Evolutionary conservation across 495 filamentous ascomycete genomes (phyloP), one percentile per base, ranked within the genome.

Genomic region (Friedmanniomyces simplex): DNA sequence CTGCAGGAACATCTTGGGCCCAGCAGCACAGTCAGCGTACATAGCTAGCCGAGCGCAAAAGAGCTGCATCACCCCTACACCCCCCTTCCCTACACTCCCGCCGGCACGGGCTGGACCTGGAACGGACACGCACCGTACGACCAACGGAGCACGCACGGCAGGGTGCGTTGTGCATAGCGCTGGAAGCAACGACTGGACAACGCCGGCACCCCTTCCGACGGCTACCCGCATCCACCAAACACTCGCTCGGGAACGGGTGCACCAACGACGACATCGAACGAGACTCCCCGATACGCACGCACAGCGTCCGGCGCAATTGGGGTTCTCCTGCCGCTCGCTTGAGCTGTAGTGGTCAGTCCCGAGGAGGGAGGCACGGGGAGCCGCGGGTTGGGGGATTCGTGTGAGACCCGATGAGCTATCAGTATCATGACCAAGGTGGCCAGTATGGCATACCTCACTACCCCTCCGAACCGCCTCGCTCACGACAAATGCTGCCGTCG

Each of bases 391-490:
- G 14, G 2, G 18, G 39, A 5, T 16, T 20, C 39, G 18, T 16
- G 4, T 43, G 25, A 34, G 16, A 18, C 25, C 25, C 34, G 20
- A 54, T 54, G 51, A 25, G 10, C 26, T 43, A 54, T 26, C 51
- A 24, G 37, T 30, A 54, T 54, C n/a, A 54, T 41, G 51, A 54
- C 51, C n/a, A 54, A n/a, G 50, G 50, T 37, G 34, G 18, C 20
- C 26, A 4, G 2, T 54, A 54, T 54, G 51, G 51, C 36, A 54
- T 54, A 41, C 51, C 51, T 22, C 32, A 43, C 2, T 54, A 54
- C 20, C 26, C 51, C 18, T 54, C 51, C 34, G 37, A 54, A 5
- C 51, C 28, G 24, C 34, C 18, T 39, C 21, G 32, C 16, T 54
- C 32, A 43, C 11, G 49, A 36, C 25, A 52, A 32, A 52, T 52